A percentile compares a stretch with the other conserved stretches of the same genome.
Conservation (phyloP, 441 rosid species). For the Euphorbia schlechtendalii region DNA sequence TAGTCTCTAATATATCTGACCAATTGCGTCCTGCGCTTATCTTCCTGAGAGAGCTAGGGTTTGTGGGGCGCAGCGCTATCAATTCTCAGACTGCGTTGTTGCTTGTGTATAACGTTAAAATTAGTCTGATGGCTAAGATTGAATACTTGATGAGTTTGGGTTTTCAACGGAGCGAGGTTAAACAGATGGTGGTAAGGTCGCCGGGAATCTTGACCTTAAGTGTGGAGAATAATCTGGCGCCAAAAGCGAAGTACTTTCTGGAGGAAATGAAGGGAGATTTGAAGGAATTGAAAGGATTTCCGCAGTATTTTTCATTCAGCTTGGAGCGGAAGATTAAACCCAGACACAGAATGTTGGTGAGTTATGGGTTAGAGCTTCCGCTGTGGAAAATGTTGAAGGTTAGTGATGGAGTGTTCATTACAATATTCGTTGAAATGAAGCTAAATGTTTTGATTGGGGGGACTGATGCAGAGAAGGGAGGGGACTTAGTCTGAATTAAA, state of each 20-base stretch:
- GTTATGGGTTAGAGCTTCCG: slow-evolving; percentile 50
- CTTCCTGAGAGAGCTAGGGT: slow-evolving; percentile 53
- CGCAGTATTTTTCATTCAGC: slow-evolving; percentile 86
- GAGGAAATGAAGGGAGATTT: background rate
- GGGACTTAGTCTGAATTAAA: slow-evolving; percentile 17
- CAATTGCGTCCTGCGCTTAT: slow-evolving; percentile 50
- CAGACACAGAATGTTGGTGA: slow-evolving; percentile 53
- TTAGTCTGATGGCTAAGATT: slow-evolving; percentile 53
- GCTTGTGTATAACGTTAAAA: slow-evolving; percentile 59
- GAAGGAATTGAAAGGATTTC: slow-evolving; percentile 15
- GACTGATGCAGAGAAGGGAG: slow-evolving; percentile 8
- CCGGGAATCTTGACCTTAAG: background rate
- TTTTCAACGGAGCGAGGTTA: slow-evolving; percentile 42
- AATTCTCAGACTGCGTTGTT: slow-evolving; percentile 18
- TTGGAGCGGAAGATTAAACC: slow-evolving; percentile 83
- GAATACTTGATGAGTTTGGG: slow-evolving; percentile 51
- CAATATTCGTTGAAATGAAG: slow-evolving; percentile 48
- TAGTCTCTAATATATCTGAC: slow-evolving; percentile 34
- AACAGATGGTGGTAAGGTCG: background rate
- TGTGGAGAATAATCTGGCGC: background rate
- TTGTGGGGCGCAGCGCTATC: slow-evolving; percentile 20
- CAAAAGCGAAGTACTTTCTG: background rate
- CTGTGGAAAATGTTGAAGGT: slow-evolving; percentile 66
- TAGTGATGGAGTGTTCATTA: slow-evolving; percentile 70
- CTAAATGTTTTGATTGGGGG: slow-evolving; percentile 26